Percentiles rank a stretch among this genome's conserved stretches.
These are phyloP conservation scores for Diaporthe ampelina DNA, from an alignment of 2,329 filamentous ascomycete genomes.

Conservation along the genomic window DNA sequence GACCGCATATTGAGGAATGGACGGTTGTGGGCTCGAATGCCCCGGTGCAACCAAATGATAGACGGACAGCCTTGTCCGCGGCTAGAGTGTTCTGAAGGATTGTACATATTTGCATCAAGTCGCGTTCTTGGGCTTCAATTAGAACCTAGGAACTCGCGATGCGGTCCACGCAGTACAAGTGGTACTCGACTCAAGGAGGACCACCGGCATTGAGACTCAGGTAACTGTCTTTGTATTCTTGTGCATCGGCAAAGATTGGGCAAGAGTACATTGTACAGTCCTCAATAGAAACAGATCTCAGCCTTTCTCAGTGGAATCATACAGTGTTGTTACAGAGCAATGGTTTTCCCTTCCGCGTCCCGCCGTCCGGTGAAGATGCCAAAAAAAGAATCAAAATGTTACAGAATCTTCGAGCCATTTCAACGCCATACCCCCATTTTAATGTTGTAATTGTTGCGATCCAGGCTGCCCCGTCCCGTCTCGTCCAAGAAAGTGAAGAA, in stretches of 20 bases:
- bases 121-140: neutral
- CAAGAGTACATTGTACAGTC: conserved; percentile 5
- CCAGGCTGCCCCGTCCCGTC: conserved; percentile 14
- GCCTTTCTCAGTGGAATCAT: conserved; percentile 23
- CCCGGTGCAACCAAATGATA: neutral
- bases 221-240: neutral
- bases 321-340: conserved; percentile 28
- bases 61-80: neutral
- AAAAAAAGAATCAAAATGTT: conserved; percentile 6
- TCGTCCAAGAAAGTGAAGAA: conserved; percentile 8
- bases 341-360: neutral
- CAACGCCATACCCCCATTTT: conserved; percentile 23
- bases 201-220: neutral
- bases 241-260: conserved; percentile 8
- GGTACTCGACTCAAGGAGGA: neutral
- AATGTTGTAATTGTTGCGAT: conserved; percentile 13
- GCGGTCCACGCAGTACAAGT: neutral
- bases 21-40: neutral
- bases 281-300: conserved; percentile 25
- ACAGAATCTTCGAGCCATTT: conserved; percentile 11
- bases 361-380: conserved; percentile 12
- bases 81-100: neutral
- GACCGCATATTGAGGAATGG: neutral
- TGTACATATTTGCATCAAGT: neutral
- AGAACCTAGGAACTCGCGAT: neutral